Evolutionary conservation across 148 eudicot genomes (phyloP).

Genomic region (Salicornia ramosissima): DNA sequence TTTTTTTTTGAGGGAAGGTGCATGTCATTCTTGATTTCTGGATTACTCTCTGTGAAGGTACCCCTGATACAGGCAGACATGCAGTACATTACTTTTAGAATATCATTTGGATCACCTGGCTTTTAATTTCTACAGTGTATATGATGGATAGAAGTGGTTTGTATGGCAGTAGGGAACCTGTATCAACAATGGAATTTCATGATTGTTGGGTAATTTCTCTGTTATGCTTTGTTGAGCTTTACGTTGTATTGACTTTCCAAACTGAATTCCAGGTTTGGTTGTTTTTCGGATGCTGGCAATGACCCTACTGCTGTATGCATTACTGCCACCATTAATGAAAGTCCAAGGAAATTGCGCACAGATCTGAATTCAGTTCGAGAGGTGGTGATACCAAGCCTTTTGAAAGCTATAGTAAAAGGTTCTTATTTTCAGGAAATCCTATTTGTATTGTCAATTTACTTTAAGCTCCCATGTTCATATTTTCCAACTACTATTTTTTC

Average conservation of each 20-base stretch:
- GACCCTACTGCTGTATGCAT: conserved; percentile 42
- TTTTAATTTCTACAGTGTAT: no score
- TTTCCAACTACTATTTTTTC: neutral
- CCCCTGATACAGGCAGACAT: no score
- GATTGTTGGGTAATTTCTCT: conserved; percentile 6
- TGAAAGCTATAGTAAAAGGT: conserved; percentile 71
- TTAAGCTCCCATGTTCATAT: neutral
- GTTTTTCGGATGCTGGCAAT: conserved; percentile 29
- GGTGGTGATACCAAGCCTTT: conserved; percentile 58
- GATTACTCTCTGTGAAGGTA: no score
- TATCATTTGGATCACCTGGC: no score
- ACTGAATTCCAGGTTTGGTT: conserved; percentile 43
- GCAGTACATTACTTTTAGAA: no score
- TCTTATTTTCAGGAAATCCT: neutral
- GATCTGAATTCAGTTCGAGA: conserved; percentile 48
- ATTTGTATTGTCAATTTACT: neutral
- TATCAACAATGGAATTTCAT: neutral
- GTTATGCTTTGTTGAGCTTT: neutral
- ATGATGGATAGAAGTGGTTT: neutral
- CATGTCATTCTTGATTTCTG: no score
- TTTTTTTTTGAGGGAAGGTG: no score
- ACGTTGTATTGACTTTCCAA: conserved; percentile 16
- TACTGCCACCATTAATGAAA: conserved; percentile 42
- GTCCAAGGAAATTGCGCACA: conserved; percentile 27
- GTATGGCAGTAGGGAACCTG: neutral